Evolutionary conservation across 129 eudicot genomes (phyloP).

Genomic region (Tanacetum coccineum): DNA sequence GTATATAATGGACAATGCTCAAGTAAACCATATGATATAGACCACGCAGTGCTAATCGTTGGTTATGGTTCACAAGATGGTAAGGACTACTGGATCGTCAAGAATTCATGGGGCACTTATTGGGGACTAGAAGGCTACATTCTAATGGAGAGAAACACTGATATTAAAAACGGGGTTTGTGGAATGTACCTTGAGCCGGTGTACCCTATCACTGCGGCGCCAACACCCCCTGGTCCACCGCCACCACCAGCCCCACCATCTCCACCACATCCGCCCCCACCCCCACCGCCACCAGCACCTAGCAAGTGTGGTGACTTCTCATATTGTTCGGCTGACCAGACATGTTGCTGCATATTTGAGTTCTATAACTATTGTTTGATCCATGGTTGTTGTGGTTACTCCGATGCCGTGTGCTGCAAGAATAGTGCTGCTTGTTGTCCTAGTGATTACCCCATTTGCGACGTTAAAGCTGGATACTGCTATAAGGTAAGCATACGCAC

Average conservation of each 20-base stretch:
- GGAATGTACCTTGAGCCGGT: constrained; percentile 54
- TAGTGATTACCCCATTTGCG: constrained; percentile 58
- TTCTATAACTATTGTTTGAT: constrained; percentile 39
- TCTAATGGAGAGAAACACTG: constrained; percentile 37
- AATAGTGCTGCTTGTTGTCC: constrained; percentile 53
- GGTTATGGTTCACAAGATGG: constrained; percentile 54
- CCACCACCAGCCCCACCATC: constrained; percentile 36
- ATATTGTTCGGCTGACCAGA: constrained; percentile 43
- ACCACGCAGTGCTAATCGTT: constrained; percentile 59
- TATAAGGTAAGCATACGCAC: constrained; percentile 51
- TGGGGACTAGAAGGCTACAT: constrained; percentile 71
- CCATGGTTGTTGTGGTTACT: constrained; percentile 54
- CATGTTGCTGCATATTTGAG: constrained; percentile 58
- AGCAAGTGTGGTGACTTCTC: constrained; percentile 42
- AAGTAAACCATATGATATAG: constrained; percentile 32
- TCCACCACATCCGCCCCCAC: constrained; percentile 36
- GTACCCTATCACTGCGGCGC: constrained; percentile 44
- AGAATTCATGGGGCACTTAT: constrained; percentile 63
- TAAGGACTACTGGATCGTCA: constrained; percentile 63
- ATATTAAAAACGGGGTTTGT: constrained; percentile 44
- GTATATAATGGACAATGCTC: constrained; percentile 60
- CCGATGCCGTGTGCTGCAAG: constrained; percentile 52
- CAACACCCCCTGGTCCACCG: constrained; percentile 36
- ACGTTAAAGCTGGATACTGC: constrained; percentile 44
- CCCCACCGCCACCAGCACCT: constrained; percentile 42